These are phyloP conservation scores for Artemisia tridentata DNA, from an alignment of 129 eudicot genomes.

Conservation along the genomic window DNA sequence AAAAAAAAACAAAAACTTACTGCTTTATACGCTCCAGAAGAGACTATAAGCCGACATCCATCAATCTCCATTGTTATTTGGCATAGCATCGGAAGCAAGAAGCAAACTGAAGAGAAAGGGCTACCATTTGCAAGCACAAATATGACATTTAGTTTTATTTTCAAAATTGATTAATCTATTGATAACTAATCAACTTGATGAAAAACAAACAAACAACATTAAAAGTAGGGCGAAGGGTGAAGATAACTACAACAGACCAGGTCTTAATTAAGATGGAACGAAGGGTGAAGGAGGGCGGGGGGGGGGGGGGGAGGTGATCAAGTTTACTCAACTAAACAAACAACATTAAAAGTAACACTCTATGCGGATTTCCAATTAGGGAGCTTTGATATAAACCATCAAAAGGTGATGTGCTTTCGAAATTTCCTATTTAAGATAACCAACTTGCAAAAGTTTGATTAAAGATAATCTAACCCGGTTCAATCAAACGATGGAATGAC, in stretches of 20 bases:
- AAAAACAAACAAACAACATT: constrained; percentile 51
- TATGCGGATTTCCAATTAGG: too few relatives aligned
- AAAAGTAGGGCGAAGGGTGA: too few relatives aligned
- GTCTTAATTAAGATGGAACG: not conserved
- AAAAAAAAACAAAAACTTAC: constrained; percentile 42
- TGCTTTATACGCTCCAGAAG: constrained; percentile 69
- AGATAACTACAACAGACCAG: constrained; percentile 58
- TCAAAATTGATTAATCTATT: not conserved
- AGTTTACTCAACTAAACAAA: too few relatives aligned
- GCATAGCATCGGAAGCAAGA: constrained; percentile 91
- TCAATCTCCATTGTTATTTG: constrained; percentile 72
- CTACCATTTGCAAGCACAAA: constrained; percentile 40
- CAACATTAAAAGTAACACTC: too few relatives aligned
- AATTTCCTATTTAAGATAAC: too few relatives aligned
- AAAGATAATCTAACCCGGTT: too few relatives aligned
- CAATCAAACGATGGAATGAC: too few relatives aligned
- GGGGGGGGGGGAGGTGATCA: too few relatives aligned
- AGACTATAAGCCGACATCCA: constrained; percentile 60
- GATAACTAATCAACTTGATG: constrained; percentile 8
- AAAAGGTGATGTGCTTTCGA: too few relatives aligned
- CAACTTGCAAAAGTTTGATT: too few relatives aligned
- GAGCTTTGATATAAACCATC: too few relatives aligned
- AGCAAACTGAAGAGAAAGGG: constrained; percentile 69
- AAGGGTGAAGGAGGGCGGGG: not conserved
- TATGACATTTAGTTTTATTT: too few relatives aligned